Evolutionary conservation across 352 stramenopile genomes (phyloP).

Genomic region (Peronospora farinosa): DNA sequence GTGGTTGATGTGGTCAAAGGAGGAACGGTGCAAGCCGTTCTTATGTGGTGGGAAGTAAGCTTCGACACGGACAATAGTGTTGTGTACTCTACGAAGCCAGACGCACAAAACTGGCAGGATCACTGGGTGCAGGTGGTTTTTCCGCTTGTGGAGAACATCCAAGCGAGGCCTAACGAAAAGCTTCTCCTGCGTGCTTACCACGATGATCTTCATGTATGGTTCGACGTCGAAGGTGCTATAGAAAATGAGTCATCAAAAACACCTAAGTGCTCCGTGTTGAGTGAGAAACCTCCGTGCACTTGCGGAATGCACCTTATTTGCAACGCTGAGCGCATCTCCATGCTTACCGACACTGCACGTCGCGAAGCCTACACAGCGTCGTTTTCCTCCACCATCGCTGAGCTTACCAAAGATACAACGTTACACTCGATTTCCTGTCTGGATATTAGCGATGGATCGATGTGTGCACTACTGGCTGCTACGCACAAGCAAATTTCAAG

Average conservation of each 20-base stretch:
- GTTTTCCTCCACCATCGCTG: constrained; percentile 19
- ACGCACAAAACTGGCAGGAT: constrained; percentile 74
- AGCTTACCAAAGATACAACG: constrained; percentile 11
- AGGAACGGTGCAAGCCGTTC: constrained; percentile 52
- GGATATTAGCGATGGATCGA: constrained; percentile 72
- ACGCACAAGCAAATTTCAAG: constrained; percentile 34
- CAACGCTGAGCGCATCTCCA: constrained; percentile 72
- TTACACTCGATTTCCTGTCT: constrained; percentile 39
- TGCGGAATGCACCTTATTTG: constrained; percentile 74
- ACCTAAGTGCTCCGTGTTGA: constrained; percentile 19
- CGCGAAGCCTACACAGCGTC: constrained; percentile 36
- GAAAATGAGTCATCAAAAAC: constrained; percentile 29
- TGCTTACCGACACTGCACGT: constrained; percentile 53
- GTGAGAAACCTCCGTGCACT: constrained; percentile 53
- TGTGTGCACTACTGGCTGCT: constrained; percentile 57
- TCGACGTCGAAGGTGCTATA: constrained; percentile 40
- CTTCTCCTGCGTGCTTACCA: constrained; percentile 54
- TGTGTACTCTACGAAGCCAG: constrained; percentile 62
- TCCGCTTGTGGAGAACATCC: constrained; percentile 36
- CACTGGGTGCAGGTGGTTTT: constrained; percentile 81
- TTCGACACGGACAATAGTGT: constrained; percentile 47
- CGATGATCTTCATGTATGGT: constrained; percentile 77
- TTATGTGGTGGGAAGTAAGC: constrained; percentile 79
- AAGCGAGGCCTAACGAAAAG: constrained; percentile 17
- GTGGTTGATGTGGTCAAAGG: constrained; percentile 27